A percentile compares a stretch with the other conserved stretches of the same genome.
phyloP scores from a whole-genome alignment of 495 filamentous ascomycete species.

The Clavariopsis aquatica region DNA sequence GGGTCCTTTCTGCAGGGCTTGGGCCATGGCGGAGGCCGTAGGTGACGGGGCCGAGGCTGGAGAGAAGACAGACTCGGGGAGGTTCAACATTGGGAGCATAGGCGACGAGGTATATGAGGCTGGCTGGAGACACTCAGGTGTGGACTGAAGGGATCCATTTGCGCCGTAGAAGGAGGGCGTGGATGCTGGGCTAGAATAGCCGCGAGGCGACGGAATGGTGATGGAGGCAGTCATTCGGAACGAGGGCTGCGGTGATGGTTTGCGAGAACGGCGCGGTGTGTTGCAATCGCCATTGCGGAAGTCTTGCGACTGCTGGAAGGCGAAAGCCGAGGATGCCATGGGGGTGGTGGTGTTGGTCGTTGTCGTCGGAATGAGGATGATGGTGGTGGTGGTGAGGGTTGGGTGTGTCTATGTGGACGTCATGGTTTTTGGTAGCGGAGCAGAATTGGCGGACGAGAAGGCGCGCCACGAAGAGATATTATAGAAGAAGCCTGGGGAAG shows the following conservation, averaged over 20 bases:
- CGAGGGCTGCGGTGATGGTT: constrained; percentile 24
- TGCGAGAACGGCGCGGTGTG: constrained; percentile 11
- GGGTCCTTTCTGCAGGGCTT: constrained; percentile 55
- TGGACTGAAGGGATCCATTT: constrained; percentile 37
- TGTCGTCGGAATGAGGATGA: no score
- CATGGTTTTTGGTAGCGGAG: not conserved
- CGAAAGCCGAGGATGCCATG: constrained; percentile 10
- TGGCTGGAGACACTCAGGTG: constrained; percentile 35
- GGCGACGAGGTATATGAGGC: constrained; percentile 17
- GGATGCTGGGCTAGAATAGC: constrained; percentile 18
- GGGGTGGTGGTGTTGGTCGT: no score
- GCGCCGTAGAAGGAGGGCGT: constrained; percentile 14
- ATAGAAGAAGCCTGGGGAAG: not conserved
- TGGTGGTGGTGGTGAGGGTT: constrained; percentile 12
- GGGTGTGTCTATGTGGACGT: not conserved
- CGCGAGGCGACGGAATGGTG: constrained; percentile 30
- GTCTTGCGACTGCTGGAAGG: constrained; percentile 4
- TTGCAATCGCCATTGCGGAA: constrained; percentile 26
- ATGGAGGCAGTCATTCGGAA: constrained; percentile 26
- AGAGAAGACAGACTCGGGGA: constrained; percentile 25
- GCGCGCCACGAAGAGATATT: not conserved
- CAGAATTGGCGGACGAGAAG: not conserved
- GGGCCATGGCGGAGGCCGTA: constrained; percentile 46
- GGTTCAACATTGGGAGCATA: constrained; percentile 11
- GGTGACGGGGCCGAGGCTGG: constrained; percentile 15